Evolutionary conservation across 192 early-diverging fungal species (phyloP).

Genomic region (Mortierella hygrophila): DNA sequence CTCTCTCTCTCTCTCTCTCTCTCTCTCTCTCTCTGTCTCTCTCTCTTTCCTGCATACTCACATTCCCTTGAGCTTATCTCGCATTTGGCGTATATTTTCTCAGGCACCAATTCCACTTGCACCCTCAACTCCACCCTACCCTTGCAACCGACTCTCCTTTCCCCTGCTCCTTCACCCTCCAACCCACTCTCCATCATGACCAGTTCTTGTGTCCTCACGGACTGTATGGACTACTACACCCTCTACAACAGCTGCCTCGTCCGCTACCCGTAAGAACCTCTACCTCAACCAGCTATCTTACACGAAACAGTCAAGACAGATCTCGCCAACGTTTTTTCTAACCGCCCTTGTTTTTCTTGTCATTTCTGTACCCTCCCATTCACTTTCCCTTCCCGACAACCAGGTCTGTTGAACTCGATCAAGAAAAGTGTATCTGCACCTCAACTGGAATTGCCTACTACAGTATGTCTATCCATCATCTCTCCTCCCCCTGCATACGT

Average conservation of each 20-base stretch:
- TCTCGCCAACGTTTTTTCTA: too few relatives aligned
- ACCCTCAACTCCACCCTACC: neutral
- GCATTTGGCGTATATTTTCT: neutral
- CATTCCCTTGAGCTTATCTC: neutral
- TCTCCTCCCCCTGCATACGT: neutral
- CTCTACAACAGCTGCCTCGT: neutral
- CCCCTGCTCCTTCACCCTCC: too few relatives aligned
- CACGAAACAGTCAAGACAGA: too few relatives aligned
- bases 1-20: neutral
- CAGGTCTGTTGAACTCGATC: too few relatives aligned
- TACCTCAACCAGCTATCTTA: neutral
- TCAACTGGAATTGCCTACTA: constrained; percentile 16
- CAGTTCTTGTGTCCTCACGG: neutral
- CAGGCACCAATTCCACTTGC: neutral
- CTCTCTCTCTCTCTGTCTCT: neutral
- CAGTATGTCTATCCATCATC: neutral
- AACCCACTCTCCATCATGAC: neutral
- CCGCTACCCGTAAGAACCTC: neutral
- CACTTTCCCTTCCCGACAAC: neutral
- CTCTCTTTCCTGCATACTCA: neutral
- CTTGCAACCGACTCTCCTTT: neutral
- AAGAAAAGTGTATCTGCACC: constrained; percentile 32
- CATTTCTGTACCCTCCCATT: too few relatives aligned
- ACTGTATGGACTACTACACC: neutral
- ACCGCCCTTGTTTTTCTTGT: neutral